Evolutionary conservation across 306 rosid genomes (phyloP).

Genomic region (Quercus rubra): DNA sequence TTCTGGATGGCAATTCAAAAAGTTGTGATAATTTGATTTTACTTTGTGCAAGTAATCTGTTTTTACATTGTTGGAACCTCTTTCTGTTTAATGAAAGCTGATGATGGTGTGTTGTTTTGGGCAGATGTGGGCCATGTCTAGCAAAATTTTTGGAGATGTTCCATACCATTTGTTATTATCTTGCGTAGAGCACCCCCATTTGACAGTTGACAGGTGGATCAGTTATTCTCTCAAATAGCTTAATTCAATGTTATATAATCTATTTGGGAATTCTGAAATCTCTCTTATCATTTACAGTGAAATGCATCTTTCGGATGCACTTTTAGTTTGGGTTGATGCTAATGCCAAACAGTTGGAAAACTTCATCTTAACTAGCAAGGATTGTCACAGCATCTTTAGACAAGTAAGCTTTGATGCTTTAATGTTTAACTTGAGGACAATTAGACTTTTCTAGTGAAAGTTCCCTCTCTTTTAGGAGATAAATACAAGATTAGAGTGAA

Average conservation of each 20-base stretch:
- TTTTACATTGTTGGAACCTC: neutral
- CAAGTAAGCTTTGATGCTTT: conserved; percentile 40
- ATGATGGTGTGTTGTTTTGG: conserved; percentile 16
- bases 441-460: neutral
- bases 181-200: conserved; percentile 49
- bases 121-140: conserved; percentile 64
- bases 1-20: neutral
- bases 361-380: conserved; percentile 28
- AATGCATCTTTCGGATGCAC: conserved; percentile 63
- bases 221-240: conserved; percentile 16
- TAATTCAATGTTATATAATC: conserved; percentile 13
- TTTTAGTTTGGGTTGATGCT: conserved; percentile 62
- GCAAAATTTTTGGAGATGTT: conserved; percentile 37
- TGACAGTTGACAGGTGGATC: conserved; percentile 73
- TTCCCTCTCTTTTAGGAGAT: neutral
- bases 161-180: conserved; percentile 51
- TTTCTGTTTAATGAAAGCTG: conserved; percentile 7
- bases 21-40: neutral
- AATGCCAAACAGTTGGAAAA: conserved; percentile 37
- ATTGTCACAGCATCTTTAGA: conserved; percentile 40
- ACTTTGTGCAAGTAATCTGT: neutral
- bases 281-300: conserved; percentile 52
- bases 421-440: conserved; percentile 19
- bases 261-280: conserved; percentile 23
- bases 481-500: neutral